Evolutionary conservation across 2,329 filamentous ascomycete genomes (phyloP).

Genomic region (Pestalotiopsis sp.): DNA sequence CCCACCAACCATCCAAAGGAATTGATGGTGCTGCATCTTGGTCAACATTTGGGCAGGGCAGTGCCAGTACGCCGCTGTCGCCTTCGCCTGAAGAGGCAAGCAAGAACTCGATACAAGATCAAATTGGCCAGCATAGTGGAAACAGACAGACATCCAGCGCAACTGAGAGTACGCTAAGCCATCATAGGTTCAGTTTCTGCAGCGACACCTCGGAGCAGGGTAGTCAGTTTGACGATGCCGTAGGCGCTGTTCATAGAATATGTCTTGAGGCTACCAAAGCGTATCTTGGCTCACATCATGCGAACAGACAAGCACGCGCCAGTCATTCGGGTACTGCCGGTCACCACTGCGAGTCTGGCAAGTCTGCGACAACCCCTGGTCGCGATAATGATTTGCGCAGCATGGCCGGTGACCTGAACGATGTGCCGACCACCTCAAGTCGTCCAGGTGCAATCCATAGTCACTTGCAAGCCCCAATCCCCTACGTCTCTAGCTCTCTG

Average conservation of each 20-base stretch:
- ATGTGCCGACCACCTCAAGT: background rate
- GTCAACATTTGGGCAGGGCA: background rate
- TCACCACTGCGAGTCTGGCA: background rate
- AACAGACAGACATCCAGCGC: background rate
- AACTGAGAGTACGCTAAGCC: constrained; percentile 3
- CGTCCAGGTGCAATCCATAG: background rate
- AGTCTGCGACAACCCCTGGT: background rate
- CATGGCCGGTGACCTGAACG: background rate
- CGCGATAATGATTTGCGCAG: background rate
- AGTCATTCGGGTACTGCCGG: background rate
- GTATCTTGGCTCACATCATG: constrained; percentile 22
- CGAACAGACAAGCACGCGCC: constrained; percentile 20
- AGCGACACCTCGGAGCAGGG: constrained; percentile 14
- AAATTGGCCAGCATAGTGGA: too few species aligned
- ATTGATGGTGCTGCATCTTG: background rate
- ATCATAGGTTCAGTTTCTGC: constrained; percentile 16
- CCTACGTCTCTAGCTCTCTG: constrained; percentile 26
- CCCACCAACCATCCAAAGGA: background rate
- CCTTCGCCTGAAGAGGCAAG: background rate
- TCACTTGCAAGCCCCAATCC: constrained; percentile 12
- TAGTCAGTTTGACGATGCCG: constrained; percentile 13
- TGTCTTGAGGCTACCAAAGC: constrained; percentile 23
- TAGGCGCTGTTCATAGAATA: constrained; percentile 20
- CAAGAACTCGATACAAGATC: too few species aligned
- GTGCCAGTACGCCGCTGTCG: background rate